Evolutionary conservation across 2,329 filamentous ascomycete genomes (phyloP).

Genomic region (Penicillium sp.): DNA sequence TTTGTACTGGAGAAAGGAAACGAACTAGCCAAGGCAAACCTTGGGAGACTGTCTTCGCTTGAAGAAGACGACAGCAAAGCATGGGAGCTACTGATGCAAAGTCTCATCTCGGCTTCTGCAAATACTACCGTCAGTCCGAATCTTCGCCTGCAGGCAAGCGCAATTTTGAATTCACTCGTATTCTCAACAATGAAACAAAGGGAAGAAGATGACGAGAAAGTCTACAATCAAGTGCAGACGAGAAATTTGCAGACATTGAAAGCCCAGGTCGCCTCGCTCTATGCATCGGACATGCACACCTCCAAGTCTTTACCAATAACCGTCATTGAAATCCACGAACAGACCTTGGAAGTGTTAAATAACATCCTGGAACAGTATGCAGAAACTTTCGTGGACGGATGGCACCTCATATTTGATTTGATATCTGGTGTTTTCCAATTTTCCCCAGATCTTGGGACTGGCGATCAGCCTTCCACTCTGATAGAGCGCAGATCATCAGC

Average conservation of each 20-base stretch:
- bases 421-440: slow-evolving; percentile 75
- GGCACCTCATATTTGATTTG: slow-evolving; percentile 82
- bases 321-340: slow-evolving; percentile 77
- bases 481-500: slow-evolving; percentile 24
- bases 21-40: slow-evolving; percentile 71
- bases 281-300: slow-evolving; percentile 53
- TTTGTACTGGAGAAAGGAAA: slow-evolving; percentile 70
- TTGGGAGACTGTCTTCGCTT: slow-evolving; percentile 69
- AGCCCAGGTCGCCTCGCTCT: slow-evolving; percentile 60
- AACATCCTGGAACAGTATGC: slow-evolving; percentile 84
- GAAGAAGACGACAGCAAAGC: slow-evolving; percentile 65
- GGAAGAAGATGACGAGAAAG: slow-evolving; percentile 43
- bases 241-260: slow-evolving; percentile 68
- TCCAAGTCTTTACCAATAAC: slow-evolving; percentile 61
- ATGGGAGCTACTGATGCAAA: slow-evolving; percentile 67
- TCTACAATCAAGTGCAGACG: slow-evolving; percentile 65
- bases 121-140: slow-evolving; percentile 40
- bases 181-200: slow-evolving; percentile 46
- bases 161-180: slow-evolving; percentile 55
- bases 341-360: slow-evolving; percentile 76
- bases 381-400: slow-evolving; percentile 77
- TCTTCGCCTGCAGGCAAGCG: slow-evolving; percentile 55
- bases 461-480: slow-evolving; percentile 9
- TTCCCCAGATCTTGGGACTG: slow-evolving; percentile 38
- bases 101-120: slow-evolving; percentile 51